Conservation (phyloP, 1,139 yeast genomes). For the Yamadazyma buinensis region DNA sequence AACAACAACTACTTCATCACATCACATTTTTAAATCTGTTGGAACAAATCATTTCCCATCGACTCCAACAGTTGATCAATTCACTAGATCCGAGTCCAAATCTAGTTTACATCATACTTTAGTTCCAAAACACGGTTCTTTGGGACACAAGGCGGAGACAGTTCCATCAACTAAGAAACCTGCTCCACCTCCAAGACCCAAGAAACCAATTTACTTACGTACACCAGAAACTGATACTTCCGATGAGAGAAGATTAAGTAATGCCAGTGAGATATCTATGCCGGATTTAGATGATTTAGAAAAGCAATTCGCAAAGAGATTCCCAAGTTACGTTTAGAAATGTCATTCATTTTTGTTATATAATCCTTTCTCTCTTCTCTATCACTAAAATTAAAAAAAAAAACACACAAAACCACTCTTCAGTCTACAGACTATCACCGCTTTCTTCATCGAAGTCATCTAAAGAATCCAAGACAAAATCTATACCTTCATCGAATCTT, state of each 20-base stretch:
- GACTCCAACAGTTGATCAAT: no score
- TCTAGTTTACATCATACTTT: neutral
- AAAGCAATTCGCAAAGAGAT: constrained; percentile 48
- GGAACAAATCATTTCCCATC: no score
- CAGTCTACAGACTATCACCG: constrained; percentile 9
- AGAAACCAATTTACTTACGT: constrained; percentile 55
- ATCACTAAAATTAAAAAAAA: no score
- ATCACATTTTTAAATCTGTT: no score
- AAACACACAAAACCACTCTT: no score
- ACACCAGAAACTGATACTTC: constrained; percentile 20
- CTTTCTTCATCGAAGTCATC: constrained; percentile 41
- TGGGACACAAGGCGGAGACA: neutral
- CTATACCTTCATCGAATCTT: constrained; percentile 80
- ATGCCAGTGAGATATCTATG: constrained; percentile 39
- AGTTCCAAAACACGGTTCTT: neutral
- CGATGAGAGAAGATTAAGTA: constrained; percentile 28
- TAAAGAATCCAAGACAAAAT: constrained; percentile 73
- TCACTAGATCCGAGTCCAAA: neutral
- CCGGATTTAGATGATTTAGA: constrained; percentile 58
- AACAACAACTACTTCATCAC: neutral
- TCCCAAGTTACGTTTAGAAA: constrained; percentile 56
- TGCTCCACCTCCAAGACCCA: constrained; percentile 57
- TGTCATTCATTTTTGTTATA: no score
- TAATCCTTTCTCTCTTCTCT: no score
- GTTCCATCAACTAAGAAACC: constrained; percentile 1